Conservation (phyloP, 495 filamentous ascomycete species). For the Entonaema liquescens region DNA sequence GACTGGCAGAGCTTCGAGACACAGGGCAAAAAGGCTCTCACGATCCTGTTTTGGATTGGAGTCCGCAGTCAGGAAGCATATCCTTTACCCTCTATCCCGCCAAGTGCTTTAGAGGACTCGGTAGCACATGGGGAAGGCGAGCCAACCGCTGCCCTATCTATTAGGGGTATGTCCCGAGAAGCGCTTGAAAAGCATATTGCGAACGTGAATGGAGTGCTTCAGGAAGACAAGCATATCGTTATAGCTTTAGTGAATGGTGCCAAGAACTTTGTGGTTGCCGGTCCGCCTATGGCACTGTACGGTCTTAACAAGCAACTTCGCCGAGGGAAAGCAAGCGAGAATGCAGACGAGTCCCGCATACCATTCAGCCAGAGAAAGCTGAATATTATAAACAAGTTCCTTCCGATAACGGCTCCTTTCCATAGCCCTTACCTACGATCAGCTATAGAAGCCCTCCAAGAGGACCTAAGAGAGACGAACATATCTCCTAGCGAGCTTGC, state of each 20-base stretch:
- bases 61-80: conserved; percentile 88
- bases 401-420: conserved; percentile 90
- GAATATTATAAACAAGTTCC: conserved; percentile 83
- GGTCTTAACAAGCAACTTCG: conserved; percentile 84
- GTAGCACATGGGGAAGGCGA: conserved; percentile 81
- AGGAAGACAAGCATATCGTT: conserved; percentile 78
- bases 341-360: conserved; percentile 84
- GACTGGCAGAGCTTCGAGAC: conserved; percentile 81
- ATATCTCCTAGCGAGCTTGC: conserved; percentile 68
- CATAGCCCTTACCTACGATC: conserved; percentile 82
- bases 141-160: conserved; percentile 86
- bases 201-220: conserved; percentile 83
- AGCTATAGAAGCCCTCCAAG: conserved; percentile 57
- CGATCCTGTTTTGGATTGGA: conserved; percentile 91
- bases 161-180: conserved; percentile 76
- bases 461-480: conserved; percentile 77
- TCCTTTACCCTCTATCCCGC: conserved; percentile 83
- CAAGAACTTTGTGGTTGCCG: conserved; percentile 87
- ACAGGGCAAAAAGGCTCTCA: conserved; percentile 74
- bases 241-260: conserved; percentile 88
- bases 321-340: conserved; percentile 84
- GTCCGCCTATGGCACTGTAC: conserved; percentile 85
- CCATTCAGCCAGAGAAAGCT: conserved; percentile 89
- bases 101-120: conserved; percentile 81
- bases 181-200: conserved; percentile 84